phyloP scores from a whole-genome alignment of 495 filamentous ascomycete species.

The Extremus antarcticus region DNA sequence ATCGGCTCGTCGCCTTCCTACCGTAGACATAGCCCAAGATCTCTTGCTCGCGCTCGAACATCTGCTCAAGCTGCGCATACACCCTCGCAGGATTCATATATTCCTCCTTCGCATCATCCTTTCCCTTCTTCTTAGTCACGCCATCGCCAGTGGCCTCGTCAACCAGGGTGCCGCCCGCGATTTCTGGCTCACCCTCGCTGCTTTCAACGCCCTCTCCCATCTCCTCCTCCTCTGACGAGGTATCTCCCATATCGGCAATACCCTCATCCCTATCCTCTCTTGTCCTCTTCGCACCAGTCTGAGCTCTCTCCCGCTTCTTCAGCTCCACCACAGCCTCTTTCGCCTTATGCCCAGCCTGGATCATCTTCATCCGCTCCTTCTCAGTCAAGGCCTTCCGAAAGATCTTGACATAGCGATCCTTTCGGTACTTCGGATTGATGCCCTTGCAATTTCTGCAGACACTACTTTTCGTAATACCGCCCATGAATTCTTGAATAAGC shows the following conservation, averaged over 20 bases:
- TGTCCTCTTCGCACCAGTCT: conserved; percentile 14
- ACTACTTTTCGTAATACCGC: conserved; percentile 49
- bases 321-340: conserved; percentile 47
- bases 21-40: conserved; percentile 74
- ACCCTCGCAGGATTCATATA: conserved; percentile 70
- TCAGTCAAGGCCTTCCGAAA: conserved; percentile 67
- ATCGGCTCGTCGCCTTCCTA: conserved; percentile 41
- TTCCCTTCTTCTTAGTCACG: conserved; percentile 7
- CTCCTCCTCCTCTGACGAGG: conserved; percentile 34
- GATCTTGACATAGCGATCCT: conserved; percentile 81
- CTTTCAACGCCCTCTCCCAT: conserved; percentile 33
- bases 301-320: conserved; percentile 15
- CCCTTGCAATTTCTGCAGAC: conserved; percentile 66
- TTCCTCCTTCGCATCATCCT: conserved; percentile 36
- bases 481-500: conserved; percentile 71
- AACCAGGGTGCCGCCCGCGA: conserved; percentile 15
- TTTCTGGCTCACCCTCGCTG: conserved; percentile 38
- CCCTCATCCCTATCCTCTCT: conserved; percentile 50
- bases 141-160: conserved; percentile 26
- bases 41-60: conserved; percentile 81
- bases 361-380: conserved; percentile 65
- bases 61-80: conserved; percentile 56
- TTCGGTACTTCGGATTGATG: conserved; percentile 56
- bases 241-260: conserved; percentile 52
- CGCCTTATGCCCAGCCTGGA: conserved; percentile 54